These are phyloP conservation scores for Chalciporus piperatus DNA, from an alignment of 768 basidiomycete genomes.

Conservation along the genomic window DNA sequence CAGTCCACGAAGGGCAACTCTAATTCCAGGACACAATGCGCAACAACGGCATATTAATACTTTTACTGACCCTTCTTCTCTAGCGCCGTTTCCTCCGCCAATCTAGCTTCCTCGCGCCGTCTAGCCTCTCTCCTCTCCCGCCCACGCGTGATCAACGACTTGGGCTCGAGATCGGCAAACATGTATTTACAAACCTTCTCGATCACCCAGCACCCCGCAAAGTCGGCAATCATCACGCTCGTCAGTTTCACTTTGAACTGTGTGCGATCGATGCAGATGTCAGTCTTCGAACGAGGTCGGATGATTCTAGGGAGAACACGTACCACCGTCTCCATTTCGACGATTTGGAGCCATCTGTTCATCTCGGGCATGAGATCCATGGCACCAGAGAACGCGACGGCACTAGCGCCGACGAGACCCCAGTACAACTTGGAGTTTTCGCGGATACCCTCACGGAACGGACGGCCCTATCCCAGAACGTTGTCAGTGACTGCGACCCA, in stretches of 20 bases:
- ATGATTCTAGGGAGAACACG: conserved; percentile 32
- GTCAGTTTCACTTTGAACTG: conserved; percentile 87
- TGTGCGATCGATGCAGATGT: neutral
- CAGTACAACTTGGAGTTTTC: conserved; percentile 94
- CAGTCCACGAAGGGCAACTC: too few relatives aligned
- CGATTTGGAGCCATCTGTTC: conserved; percentile 95
- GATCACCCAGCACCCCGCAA: conserved; percentile 81
- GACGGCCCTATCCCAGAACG: conserved; percentile 62
- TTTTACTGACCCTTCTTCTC: conserved; percentile 40
- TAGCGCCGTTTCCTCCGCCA: conserved; percentile 14
- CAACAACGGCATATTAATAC: neutral
- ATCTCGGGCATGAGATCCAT: conserved; percentile 94
- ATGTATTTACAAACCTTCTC: conserved; percentile 80
- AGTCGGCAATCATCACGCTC: conserved; percentile 81
- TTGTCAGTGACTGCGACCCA: neutral
- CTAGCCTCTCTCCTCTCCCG: conserved; percentile 73
- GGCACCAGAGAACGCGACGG: conserved; percentile 90
- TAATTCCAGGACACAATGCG: neutral
- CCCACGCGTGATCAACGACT: conserved; percentile 79
- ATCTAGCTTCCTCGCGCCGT: conserved; percentile 41
- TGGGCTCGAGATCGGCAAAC: conserved; percentile 88
- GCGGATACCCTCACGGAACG: conserved; percentile 96
- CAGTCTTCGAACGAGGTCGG: neutral
- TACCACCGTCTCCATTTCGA: conserved; percentile 79
- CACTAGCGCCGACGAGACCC: conserved; percentile 85